These are phyloP conservation scores for Tuber brumale DNA, from an alignment of 495 filamentous ascomycete species.

Conservation along the genomic window DNA sequence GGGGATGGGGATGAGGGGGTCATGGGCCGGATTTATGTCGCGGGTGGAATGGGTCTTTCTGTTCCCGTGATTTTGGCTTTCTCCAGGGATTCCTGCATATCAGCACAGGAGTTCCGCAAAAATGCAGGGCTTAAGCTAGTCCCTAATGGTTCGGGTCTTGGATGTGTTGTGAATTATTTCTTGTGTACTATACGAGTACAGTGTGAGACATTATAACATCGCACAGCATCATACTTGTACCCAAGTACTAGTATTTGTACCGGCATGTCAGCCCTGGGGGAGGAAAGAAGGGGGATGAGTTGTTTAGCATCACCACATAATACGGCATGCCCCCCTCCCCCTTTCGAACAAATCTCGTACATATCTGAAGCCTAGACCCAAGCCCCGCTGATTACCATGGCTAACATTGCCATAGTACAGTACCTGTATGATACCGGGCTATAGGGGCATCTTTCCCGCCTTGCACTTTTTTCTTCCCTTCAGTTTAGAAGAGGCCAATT, in stretches of 20 bases:
- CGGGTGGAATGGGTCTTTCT: background rate
- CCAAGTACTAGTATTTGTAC: no score
- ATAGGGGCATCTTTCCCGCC: background rate
- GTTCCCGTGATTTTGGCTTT: conserved; percentile 11
- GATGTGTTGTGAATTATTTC: background rate
- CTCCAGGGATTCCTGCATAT: background rate
- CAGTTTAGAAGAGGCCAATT: background rate
- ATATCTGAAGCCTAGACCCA: background rate
- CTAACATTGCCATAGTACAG: background rate
- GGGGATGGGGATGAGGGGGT: background rate
- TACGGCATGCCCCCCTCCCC: background rate
- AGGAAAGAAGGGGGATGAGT: background rate
- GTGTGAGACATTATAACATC: no score
- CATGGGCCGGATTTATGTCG: background rate
- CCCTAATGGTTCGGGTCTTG: background rate
- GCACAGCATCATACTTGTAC: no score
- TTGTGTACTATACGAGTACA: background rate
- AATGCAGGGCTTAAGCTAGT: background rate
- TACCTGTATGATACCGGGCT: background rate
- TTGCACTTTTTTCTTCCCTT: background rate
- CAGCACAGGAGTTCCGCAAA: background rate
- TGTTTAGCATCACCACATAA: background rate
- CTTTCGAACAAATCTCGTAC: background rate
- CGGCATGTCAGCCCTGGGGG: no score
- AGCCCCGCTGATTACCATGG: background rate